Conservation (phyloP, 768 basidiomycete genomes). For the Leccinum barrowsii region DNA sequence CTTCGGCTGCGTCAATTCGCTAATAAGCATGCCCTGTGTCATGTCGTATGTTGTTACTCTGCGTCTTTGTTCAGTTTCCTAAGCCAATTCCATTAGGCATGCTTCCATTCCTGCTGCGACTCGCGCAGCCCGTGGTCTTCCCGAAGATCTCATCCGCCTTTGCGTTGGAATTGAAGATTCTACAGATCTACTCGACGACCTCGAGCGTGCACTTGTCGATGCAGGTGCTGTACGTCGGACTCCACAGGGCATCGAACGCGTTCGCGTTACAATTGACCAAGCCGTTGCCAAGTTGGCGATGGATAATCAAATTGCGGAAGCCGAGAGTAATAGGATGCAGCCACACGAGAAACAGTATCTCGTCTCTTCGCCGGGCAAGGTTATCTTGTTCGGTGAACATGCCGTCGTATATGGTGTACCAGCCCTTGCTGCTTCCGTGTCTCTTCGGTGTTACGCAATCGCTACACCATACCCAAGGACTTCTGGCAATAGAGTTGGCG, state of each 20-base stretch:
- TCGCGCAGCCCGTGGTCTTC: slow-evolving; percentile 94
- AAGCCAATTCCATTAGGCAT: slow-evolving; percentile 47
- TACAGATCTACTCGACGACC: slow-evolving; percentile 88
- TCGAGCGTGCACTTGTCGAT: slow-evolving; percentile 87
- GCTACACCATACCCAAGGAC: slow-evolving; percentile 67
- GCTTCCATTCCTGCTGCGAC: slow-evolving; percentile 95
- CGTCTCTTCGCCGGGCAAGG: slow-evolving; percentile 95
- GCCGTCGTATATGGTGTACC: slow-evolving; percentile 98
- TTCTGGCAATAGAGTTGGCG: slow-evolving; percentile 41
- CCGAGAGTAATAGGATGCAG: not conserved
- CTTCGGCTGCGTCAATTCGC: slow-evolving; percentile 95
- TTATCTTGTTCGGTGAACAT: slow-evolving; percentile 97
- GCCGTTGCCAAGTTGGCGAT: slow-evolving; percentile 68
- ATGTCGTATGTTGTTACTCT: slow-evolving; percentile 81
- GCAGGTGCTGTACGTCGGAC: slow-evolving; percentile 80
- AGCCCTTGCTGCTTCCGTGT: slow-evolving; percentile 91
- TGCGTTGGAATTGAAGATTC: slow-evolving; percentile 99
- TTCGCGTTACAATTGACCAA: slow-evolving; percentile 46
- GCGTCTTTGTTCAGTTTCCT: not conserved
- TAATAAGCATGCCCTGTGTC: slow-evolving; percentile 98
- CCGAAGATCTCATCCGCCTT: slow-evolving; percentile 96
- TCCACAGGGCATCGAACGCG: slow-evolving; percentile 39
- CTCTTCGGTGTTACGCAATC: slow-evolving; percentile 91
- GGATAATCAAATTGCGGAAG: slow-evolving; percentile 24
- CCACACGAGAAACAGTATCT: slow-evolving; percentile 62